These are phyloP conservation scores for Eucalyptus sp. DNA, from an alignment of 345 rosid species.

Conservation along the genomic window DNA sequence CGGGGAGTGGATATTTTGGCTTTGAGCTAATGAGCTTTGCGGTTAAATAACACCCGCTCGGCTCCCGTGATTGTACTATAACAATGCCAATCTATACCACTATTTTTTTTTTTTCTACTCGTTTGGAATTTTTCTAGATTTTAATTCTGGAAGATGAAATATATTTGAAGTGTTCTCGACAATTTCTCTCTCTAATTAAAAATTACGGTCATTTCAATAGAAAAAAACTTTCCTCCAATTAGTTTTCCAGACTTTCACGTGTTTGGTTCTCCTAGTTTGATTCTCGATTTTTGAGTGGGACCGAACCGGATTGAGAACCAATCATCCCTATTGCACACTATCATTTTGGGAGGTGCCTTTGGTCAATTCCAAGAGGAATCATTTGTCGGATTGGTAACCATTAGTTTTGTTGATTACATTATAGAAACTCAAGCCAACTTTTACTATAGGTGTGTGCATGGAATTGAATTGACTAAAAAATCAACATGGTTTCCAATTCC, in stretches of 20 bases:
- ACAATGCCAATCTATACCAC: background rate
- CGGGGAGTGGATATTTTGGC: background rate
- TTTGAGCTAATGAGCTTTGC: background rate
- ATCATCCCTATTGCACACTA: fast-evolving
- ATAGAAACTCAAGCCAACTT: fast-evolving
- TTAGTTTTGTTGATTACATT: background rate
- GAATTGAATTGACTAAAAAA: fast-evolving
- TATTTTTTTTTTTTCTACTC: background rate
- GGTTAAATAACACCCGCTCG: background rate
- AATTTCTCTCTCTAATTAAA: background rate
- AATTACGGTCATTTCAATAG: fast-evolving
- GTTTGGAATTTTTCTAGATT: background rate
- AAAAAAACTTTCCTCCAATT: no score
- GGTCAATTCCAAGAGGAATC: background rate
- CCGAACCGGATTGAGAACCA: fast-evolving
- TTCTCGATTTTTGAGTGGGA: fast-evolving
- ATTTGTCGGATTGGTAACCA: background rate
- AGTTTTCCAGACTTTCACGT: fast-evolving
- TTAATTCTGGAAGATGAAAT: background rate
- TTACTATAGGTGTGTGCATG: fast-evolving
- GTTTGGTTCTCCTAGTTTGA: fast-evolving
- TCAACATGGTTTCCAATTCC: fast-evolving
- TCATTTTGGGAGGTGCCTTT: fast-evolving
- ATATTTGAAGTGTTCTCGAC: background rate
- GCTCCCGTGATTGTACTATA: background rate